These are phyloP conservation scores for Yamadazyma dushanensis DNA, from an alignment of 1,139 yeast genomes.

Conservation along the genomic window DNA sequence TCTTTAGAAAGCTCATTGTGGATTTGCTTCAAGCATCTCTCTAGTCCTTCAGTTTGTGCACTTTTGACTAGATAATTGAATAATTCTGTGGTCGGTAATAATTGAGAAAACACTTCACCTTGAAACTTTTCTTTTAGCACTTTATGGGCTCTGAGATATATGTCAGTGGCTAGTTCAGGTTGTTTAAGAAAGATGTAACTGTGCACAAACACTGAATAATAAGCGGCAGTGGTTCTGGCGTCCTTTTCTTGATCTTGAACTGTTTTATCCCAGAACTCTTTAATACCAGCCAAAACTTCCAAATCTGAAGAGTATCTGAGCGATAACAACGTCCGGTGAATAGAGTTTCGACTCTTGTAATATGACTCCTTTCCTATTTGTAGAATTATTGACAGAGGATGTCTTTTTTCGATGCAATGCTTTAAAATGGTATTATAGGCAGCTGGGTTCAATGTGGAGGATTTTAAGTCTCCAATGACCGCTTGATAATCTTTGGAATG, in stretches of 20 bases:
- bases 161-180: constrained; percentile 22
- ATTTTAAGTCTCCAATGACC: background rate
- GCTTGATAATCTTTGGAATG: background rate
- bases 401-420: constrained; percentile 3
- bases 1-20: constrained; percentile 1
- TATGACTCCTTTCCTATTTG: constrained; percentile 1
- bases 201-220: constrained; percentile 25
- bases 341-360: background rate
- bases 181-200: constrained; percentile 28
- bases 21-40: constrained; percentile 14
- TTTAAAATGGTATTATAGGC: constrained; percentile 3
- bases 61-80: constrained; percentile 14
- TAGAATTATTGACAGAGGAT: constrained; percentile 2
- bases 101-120: background rate
- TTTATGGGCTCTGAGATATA: constrained; percentile 15
- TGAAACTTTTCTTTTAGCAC: background rate
- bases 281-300: constrained; percentile 6
- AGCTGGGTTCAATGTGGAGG: background rate
- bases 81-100: constrained; percentile 19
- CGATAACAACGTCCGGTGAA: constrained; percentile 1
- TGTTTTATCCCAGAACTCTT: constrained; percentile 10
- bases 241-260: constrained; percentile 3
- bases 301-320: constrained; percentile 3
- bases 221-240: constrained; percentile 11
- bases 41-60: constrained; percentile 23